Percentiles rank a stretch among this genome's conserved stretches.
Conservation (phyloP, 2,329 filamentous ascomycete genomes). For the Trichocomaceae sp. region DNA sequence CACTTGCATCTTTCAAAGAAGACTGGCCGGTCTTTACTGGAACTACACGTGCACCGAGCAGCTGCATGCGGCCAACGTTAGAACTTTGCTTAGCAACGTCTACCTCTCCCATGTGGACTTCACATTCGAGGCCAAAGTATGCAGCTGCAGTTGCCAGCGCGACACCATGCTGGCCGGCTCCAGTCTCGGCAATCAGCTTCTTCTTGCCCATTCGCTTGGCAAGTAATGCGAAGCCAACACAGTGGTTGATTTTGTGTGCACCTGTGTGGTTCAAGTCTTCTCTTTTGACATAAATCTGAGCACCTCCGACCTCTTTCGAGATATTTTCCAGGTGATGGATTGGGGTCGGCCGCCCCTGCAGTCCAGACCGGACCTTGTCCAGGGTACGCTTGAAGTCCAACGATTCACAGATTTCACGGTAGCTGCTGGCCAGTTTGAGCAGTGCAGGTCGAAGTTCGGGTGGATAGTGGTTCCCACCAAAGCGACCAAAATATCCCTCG, state of each 20-base stretch:
- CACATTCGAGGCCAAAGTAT: slow-evolving; percentile 88
- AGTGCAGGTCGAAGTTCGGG: slow-evolving; percentile 14
- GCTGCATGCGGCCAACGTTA: slow-evolving; percentile 2
- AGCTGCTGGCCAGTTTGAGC: slow-evolving; percentile 13
- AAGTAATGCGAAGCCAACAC: slow-evolving; percentile 73
- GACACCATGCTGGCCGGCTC: slow-evolving; percentile 84
- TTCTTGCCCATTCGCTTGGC: slow-evolving; percentile 62
- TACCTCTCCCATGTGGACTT: slow-evolving; percentile 87
- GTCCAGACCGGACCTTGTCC: slow-evolving; percentile 12
- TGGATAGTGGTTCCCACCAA: slow-evolving; percentile 16
- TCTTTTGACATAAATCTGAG: slow-evolving; percentile 57
- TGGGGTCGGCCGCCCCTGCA: slow-evolving; percentile 29
- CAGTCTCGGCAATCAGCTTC: slow-evolving; percentile 86
- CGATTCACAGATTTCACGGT: slow-evolving; percentile 13
- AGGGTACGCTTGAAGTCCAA: slow-evolving; percentile 14
- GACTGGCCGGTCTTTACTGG: slow-evolving; percentile 59
- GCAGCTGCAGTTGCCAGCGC: slow-evolving; percentile 70
- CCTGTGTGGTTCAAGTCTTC: slow-evolving; percentile 89
- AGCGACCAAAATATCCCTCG: slow-evolving; percentile 6
- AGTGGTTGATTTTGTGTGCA: slow-evolving; percentile 93
- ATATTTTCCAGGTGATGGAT: slow-evolving; percentile 36
- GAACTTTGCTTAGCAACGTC: slow-evolving; percentile 75
- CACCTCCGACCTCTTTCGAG: slow-evolving; percentile 63
- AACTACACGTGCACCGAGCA: slow-evolving; percentile 1
- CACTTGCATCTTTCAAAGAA: slow-evolving; percentile 69